Evolutionary conservation across 371 early-diverging fungal genomes (phyloP).

Genomic region (Mucor racemosus): DNA sequence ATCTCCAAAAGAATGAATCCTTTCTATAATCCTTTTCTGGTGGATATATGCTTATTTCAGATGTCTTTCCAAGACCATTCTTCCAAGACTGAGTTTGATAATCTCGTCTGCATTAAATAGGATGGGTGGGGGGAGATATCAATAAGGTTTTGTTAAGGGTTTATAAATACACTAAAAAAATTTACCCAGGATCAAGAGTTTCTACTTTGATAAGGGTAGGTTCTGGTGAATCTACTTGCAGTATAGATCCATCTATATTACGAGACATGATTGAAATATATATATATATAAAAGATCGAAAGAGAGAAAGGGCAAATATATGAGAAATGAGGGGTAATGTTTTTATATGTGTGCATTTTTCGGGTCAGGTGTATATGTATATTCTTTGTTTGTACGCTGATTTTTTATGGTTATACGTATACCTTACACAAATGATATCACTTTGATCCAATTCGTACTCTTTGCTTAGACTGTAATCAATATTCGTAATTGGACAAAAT

Average conservation of each 20-base stretch:
- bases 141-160: background rate
- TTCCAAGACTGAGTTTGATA: conserved; percentile 63
- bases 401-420: background rate
- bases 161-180: background rate
- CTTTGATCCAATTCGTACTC: background rate
- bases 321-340: background rate
- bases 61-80: conserved; percentile 71
- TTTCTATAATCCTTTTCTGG: conserved; percentile 48
- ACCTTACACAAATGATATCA: conserved; percentile 5
- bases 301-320: conserved; percentile 9
- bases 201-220: conserved; percentile 26
- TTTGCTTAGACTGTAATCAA: background rate
- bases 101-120: conserved; percentile 26
- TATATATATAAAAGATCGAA: background rate
- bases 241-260: conserved; percentile 20
- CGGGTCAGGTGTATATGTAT: background rate
- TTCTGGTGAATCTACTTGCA: conserved; percentile 30
- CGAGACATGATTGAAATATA: background rate
- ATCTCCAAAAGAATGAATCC: conserved; percentile 70
- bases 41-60: conserved; percentile 67
- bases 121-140: background rate
- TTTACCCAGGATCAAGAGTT: conserved; percentile 30
- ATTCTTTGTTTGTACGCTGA: no score
- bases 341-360: background rate
- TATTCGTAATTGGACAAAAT: background rate